These are phyloP conservation scores for Myxozyma lipomycoides DNA, from an alignment of 805 yeast genomes.

Conservation along the genomic window DNA sequence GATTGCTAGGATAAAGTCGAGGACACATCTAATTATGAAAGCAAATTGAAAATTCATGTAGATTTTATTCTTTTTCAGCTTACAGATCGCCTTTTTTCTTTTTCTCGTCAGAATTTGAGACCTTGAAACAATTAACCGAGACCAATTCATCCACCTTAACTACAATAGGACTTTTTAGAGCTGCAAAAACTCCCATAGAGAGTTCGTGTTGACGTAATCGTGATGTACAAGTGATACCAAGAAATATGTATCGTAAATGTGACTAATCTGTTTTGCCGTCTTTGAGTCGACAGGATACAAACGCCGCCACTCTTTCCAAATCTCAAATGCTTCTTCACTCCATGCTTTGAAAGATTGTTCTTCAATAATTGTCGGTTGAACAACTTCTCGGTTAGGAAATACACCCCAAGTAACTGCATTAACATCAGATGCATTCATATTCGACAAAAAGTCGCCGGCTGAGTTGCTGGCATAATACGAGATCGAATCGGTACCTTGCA, in stretches of 20 bases:
- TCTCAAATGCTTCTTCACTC: constrained; percentile 90
- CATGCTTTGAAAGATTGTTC: constrained; percentile 91
- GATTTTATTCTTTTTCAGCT: background rate
- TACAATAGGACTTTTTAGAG: background rate
- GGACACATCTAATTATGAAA: background rate
- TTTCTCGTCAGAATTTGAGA: background rate
- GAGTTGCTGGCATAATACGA: constrained; percentile 75
- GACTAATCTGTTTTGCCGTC: constrained; percentile 58
- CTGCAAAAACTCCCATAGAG: constrained; percentile 64
- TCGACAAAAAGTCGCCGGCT: constrained; percentile 55
- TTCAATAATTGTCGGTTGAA: constrained; percentile 89
- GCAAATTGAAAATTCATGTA: background rate
- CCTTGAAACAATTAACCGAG: background rate
- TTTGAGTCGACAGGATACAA: constrained; percentile 56
- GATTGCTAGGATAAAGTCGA: constrained; percentile 37
- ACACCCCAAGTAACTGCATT: constrained; percentile 96
- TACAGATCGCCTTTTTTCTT: too few relatives aligned
- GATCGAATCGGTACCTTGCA: constrained; percentile 47
- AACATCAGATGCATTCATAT: constrained; percentile 44
- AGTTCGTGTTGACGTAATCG: constrained; percentile 67
- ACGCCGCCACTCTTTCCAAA: constrained; percentile 90
- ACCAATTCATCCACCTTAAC: background rate
- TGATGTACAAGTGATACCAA: constrained; percentile 86
- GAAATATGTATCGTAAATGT: constrained; percentile 58
- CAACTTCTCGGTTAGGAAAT: constrained; percentile 82